Evolutionary conservation across 2,329 filamentous ascomycete genomes (phyloP).

Genomic region (Daldinia sp.): DNA sequence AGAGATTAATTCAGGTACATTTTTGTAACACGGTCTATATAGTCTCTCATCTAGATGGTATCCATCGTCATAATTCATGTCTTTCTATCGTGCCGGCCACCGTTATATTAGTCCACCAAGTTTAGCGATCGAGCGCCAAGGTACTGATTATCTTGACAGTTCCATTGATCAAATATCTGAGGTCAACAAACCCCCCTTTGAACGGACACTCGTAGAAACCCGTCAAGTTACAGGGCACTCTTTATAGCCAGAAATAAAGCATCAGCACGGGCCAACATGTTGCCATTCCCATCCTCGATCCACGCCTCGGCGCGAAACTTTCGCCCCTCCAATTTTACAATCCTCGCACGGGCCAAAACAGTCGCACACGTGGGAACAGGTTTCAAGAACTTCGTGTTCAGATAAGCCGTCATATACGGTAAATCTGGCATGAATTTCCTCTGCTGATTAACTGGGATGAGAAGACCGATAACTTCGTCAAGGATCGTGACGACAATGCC

Average conservation of each 20-base stretch:
- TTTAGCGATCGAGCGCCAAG: too few relatives aligned
- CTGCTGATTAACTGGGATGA: conserved; percentile 54
- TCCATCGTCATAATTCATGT: too few relatives aligned
- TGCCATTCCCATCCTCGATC: conserved; percentile 58
- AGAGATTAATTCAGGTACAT: too few relatives aligned
- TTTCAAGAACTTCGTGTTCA: conserved; percentile 63
- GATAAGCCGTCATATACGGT: conserved; percentile 57
- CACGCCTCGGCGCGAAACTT: conserved; percentile 61
- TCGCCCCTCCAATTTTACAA: conserved; percentile 58
- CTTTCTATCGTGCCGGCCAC: too few relatives aligned
- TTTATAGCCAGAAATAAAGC: conserved; percentile 56
- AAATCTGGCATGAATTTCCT: conserved; percentile 27
- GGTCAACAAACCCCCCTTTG: too few relatives aligned
- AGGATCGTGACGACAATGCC: conserved; percentile 66
- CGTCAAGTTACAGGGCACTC: conserved; percentile 22
- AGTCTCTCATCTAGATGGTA: too few relatives aligned
- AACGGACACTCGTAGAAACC: too few relatives aligned
- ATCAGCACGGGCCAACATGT: conserved; percentile 59
- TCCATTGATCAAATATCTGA: too few relatives aligned
- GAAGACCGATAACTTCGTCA: conserved; percentile 64
- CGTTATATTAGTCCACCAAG: too few relatives aligned
- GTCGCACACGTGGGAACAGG: conserved; percentile 60
- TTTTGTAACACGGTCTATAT: too few relatives aligned
- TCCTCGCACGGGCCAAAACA: conserved; percentile 56
- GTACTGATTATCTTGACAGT: too few relatives aligned